Evolutionary conservation across 176 grass and related monocot genomes (phyloP), one percentile per base, ranked within the genome.

Genomic region (Paspalum vaginatum): DNA sequence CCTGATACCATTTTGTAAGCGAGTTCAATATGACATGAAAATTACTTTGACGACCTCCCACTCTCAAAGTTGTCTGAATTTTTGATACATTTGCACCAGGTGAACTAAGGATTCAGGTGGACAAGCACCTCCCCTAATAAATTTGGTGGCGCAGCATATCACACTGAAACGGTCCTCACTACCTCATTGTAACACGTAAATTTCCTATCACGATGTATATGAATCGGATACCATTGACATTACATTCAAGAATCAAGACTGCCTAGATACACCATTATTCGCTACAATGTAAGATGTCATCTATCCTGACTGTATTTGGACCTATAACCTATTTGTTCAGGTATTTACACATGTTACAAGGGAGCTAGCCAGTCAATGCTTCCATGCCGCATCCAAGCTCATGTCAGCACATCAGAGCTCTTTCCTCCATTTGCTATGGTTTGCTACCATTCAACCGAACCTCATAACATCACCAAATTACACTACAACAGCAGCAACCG

Each of bases 261-360:
- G 4, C 10, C 65, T 17, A 37, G 32, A 87, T 57, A 53, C 85
- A 76, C 39, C 46, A 39, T 70, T 70, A 40, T 49, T 39, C 37
- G 2, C 9, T 77, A 60, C 16, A 65, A 22, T 49, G 7, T 1
- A 43, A 66, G 47, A 60, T 70, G 24, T 40, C 63, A 52, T 4
- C 15, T 17, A 68, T 49, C 39, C 72, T 63, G 48, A 81, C 27
- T 61, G 58, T 74, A 74, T 77, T 21, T 77, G 53, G 21, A 41
- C 27, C 79, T 85, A 78, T 89, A 75, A 61, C 62, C 79, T 81
- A 82, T 82, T 77, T 41, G 6, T 84, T 38, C 21, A 67, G 59
- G 2, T 72, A 50, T 86, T 38, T 59, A 82, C 83, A 85, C 11
- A 77, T 57, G 50, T 77, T 81, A 85, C 65, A 89, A 65, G 26